Base-by-base conservation (phyloP, 495 filamentous ascomycete species). In the Penicillium cinerascens region DNA sequence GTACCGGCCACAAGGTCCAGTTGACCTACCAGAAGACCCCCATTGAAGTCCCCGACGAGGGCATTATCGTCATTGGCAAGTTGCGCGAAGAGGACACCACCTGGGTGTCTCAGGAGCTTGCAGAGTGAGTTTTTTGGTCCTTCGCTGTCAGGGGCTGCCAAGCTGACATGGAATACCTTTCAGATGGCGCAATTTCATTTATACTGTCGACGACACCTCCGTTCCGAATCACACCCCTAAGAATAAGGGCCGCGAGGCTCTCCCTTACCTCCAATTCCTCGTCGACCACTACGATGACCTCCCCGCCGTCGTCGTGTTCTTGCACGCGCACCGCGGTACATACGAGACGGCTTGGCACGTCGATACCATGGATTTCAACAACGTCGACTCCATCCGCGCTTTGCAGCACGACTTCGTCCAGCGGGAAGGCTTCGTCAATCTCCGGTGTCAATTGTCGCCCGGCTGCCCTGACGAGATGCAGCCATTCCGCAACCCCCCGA, bases 231-330 rank as follows among this genome's bases (percentile, higher is more conserved):
- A 73, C 56, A 76, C 74, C 5, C 70, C 68, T 17, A 67, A 55
- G 51, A 78, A 78, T 60, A 76, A 78, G 51, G 75, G 75, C 40
- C 71, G 66, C 54, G 75, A 78, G 54, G 63, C 68, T 25, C 68
- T 75, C n/a, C 71, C 70, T 26, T 78, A 78, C 57, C 71, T 78
- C 17, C 70, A 75, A 52, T 78, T 69, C 54, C 65, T 78, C 33
- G 58, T 78, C 52, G 72, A 78, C 29, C 71, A 78, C 49, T 78
- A 78, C 51, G 42, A 74, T 49, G 63, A 72, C 43, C 71, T 78
- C 45, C 73, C 75, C 10, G 50, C 58, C 0, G 57, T 65, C 5
- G 67, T 75, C 15, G 59, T 73, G 20, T 78, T 78, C 69, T 54
- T 78, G 3, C 75, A 78, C 63, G 60, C 60, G 42, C 72, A 74